phyloP scores from a whole-genome alignment of 768 basidiomycete species.

The Pulveroboletus frians region DNA sequence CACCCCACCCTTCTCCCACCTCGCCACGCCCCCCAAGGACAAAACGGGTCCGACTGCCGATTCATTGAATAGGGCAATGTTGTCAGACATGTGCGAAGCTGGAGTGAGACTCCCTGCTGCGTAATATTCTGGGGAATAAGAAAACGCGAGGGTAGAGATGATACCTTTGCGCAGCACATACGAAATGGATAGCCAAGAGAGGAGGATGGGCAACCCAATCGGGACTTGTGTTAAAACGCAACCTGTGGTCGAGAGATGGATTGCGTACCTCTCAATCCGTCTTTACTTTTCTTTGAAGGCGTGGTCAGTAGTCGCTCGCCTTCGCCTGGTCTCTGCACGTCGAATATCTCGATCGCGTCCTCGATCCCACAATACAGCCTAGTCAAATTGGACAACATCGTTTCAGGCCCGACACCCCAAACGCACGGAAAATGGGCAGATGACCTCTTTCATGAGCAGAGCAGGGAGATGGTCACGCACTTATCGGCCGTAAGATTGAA shows the following conservation, averaged over 20 bases:
- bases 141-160: constrained; percentile 79
- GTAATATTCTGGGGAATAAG: constrained; percentile 57
- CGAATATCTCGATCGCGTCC: constrained; percentile 82
- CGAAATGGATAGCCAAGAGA: neutral
- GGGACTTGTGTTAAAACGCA: neutral
- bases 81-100: constrained; percentile 38
- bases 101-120: constrained; percentile 75
- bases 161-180: constrained; percentile 53
- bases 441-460: neutral
- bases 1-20: constrained; percentile 32
- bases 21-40: constrained; percentile 55
- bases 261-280: constrained; percentile 78
- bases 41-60: constrained; percentile 50
- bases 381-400: neutral
- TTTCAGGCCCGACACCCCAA: neutral
- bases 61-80: constrained; percentile 67
- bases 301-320: constrained; percentile 67
- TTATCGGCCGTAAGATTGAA: constrained; percentile 67
- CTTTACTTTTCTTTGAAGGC: constrained; percentile 69
- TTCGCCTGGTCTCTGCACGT: constrained; percentile 66
- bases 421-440: neutral
- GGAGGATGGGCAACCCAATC: neutral
- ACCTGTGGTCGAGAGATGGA: neutral
- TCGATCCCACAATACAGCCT: constrained; percentile 84
- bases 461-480: constrained; percentile 33